phyloP scores from a whole-genome alignment of 1,284 basidiomycete genomes.

The Cryptococcus neoformans region DNA sequence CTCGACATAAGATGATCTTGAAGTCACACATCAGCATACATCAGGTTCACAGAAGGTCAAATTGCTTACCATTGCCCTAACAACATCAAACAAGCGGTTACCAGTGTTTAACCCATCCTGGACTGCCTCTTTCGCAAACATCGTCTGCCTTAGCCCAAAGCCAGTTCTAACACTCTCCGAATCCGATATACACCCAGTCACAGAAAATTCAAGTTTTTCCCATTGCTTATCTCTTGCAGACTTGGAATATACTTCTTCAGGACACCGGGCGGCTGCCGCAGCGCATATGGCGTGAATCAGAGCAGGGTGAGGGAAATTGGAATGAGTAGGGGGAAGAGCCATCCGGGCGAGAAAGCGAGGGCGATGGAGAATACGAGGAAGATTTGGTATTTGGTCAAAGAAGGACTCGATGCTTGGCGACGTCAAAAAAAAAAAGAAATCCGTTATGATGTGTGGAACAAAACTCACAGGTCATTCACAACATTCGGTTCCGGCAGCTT shows the following conservation, averaged over 20 bases:
- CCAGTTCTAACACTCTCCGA: conserved; percentile 1
- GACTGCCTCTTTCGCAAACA: conserved; percentile 41
- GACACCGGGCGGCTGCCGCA: conserved; percentile 40
- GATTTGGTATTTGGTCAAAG: conserved; percentile 44
- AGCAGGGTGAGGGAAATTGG: conserved; percentile 50
- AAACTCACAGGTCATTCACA: conserved; percentile 43
- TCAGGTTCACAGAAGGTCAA: background rate
- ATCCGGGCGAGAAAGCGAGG: conserved; percentile 48
- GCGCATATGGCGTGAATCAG: conserved; percentile 52
- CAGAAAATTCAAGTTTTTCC: background rate
- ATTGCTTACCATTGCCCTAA: conserved; percentile 36
- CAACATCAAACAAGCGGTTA: conserved; percentile 43
- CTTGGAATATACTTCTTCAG: conserved; percentile 24
- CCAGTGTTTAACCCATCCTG: conserved; percentile 43
- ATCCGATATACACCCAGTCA: background rate
- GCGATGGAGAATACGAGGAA: conserved; percentile 46
- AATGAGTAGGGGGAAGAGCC: conserved; percentile 50
- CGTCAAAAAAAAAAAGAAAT: background rate
- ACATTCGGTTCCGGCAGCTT: conserved; percentile 47
- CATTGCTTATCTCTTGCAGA: conserved; percentile 10
- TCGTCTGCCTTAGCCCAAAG: conserved; percentile 37
- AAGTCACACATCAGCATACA: background rate
- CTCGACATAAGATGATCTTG: conserved; percentile 40
- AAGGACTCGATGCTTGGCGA: conserved; percentile 41
- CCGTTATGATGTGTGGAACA: background rate